These are phyloP conservation scores for Microsporum audouinii DNA, from an alignment of 2,329 filamentous ascomycete species.

Conservation along the genomic window DNA sequence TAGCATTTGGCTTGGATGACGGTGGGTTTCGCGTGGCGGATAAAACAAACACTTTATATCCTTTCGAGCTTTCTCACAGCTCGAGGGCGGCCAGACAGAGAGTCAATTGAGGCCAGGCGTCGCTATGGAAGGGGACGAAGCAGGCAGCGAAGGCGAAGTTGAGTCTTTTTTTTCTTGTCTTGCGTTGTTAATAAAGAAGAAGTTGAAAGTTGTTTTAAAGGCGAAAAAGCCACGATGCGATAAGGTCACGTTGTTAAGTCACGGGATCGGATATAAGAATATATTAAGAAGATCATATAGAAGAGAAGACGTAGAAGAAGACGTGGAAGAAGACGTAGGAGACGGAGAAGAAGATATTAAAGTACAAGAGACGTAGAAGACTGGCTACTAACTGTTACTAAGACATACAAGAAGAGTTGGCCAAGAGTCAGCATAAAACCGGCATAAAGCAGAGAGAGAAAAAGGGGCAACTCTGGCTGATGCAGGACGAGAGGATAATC, in stretches of 20 bases:
- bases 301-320: not conserved
- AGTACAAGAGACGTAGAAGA: not conserved
- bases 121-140: not conserved
- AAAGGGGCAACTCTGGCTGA: not conserved
- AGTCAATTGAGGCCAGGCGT: not conserved
- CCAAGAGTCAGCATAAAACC: not conserved
- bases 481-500: not conserved
- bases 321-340: not conserved
- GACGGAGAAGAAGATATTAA: not conserved
- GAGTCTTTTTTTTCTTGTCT: not conserved
- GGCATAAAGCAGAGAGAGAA: not conserved
- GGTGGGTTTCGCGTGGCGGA: constrained; percentile 1
- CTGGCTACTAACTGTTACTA: not conserved
- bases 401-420: not conserved
- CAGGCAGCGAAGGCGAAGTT: not conserved
- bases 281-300: not conserved
- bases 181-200: not conserved
- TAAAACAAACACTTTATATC: not conserved
- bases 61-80: not conserved
- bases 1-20: not conserved
- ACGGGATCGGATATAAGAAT: not conserved
- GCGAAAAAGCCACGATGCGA: not conserved
- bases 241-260: not conserved
- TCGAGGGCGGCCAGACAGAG: not conserved
- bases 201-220: not conserved